A percentile compares a stretch with the other conserved stretches of the same genome.
Evolutionary conservation across 179 eudicot species (phyloP).

Genomic region (Beta lomatogona): DNA sequence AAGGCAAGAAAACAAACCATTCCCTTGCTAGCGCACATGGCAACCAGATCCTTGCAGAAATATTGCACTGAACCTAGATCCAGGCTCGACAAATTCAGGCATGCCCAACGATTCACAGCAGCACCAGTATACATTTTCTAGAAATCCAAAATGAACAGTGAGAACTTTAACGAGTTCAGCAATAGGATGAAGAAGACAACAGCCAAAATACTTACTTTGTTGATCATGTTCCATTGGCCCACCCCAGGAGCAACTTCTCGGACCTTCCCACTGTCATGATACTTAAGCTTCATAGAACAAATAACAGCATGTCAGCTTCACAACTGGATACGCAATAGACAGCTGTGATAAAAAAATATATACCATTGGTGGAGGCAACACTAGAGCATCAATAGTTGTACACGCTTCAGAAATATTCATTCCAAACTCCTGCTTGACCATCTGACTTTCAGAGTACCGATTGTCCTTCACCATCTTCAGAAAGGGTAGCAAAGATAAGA

Average conservation of each 20-base stretch:
- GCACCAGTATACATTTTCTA: conserved; percentile 83
- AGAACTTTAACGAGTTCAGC: not conserved
- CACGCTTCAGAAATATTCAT: conserved; percentile 42
- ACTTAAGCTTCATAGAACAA: conserved; percentile 48
- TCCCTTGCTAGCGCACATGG: conserved; percentile 71
- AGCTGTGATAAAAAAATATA: not conserved
- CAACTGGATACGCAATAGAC: not conserved
- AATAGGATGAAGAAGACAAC: not conserved
- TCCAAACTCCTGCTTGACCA: conserved; percentile 66
- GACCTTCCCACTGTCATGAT: conserved; percentile 55
- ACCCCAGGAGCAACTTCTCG: conserved; percentile 49
- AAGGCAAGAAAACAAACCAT: conserved; percentile 47
- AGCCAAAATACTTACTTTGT: conserved; percentile 48
- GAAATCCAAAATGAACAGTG: not conserved
- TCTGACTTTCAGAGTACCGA: conserved; percentile 37
- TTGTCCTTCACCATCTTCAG: conserved; percentile 56
- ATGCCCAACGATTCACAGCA: conserved; percentile 56
- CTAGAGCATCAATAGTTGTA: conserved; percentile 67
- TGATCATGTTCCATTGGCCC: conserved; percentile 90
- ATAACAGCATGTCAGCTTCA: not conserved
- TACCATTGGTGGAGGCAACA: conserved; percentile 79
- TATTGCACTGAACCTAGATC: conserved; percentile 10
- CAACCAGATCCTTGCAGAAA: conserved; percentile 48
- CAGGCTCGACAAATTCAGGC: conserved; percentile 51
- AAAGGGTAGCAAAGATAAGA: not conserved